Conservation (phyloP, 225 moss, liverwort and hornwort genomes). For the Marchantia paleacea region DNA sequence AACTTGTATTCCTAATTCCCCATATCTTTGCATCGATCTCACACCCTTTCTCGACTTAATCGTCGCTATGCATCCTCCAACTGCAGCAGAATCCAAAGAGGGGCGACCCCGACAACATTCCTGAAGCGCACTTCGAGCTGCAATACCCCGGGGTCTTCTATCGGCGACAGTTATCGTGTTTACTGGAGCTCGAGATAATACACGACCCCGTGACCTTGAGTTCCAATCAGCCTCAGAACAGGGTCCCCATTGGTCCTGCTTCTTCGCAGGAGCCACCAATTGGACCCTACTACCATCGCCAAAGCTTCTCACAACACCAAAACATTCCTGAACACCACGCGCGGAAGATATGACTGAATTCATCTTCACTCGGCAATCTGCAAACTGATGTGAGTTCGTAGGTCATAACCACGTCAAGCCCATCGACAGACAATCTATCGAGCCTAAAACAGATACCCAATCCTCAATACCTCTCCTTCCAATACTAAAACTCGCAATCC, state of each 20-base stretch:
- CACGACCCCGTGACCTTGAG: too few relatives aligned
- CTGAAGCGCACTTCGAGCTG: background rate
- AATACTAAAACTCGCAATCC: too few relatives aligned
- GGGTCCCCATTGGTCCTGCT: background rate
- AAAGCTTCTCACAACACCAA: background rate
- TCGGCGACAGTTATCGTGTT: background rate
- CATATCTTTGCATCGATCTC: constrained; percentile 1
- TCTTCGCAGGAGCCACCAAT: background rate
- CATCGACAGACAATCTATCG: too few relatives aligned
- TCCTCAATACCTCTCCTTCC: too few relatives aligned
- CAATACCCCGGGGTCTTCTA: background rate
- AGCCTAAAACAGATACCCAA: too few relatives aligned
- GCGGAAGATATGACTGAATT: background rate
- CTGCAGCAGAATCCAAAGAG: background rate
- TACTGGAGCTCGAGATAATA: too few relatives aligned
- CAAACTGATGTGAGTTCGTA: background rate
- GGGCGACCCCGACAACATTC: background rate
- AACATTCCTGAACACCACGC: background rate
- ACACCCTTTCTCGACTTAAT: background rate
- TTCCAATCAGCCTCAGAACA: background rate
- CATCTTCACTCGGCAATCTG: constrained; percentile 6
- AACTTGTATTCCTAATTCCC: background rate
- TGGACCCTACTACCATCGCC: background rate
- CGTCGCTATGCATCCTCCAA: background rate
- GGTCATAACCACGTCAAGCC: background rate